A percentile compares a stretch with the other conserved stretches of the same genome.
Evolutionary conservation across 2,329 filamentous ascomycete species (phyloP).

Genomic region (Penicillium hesseltinei): DNA sequence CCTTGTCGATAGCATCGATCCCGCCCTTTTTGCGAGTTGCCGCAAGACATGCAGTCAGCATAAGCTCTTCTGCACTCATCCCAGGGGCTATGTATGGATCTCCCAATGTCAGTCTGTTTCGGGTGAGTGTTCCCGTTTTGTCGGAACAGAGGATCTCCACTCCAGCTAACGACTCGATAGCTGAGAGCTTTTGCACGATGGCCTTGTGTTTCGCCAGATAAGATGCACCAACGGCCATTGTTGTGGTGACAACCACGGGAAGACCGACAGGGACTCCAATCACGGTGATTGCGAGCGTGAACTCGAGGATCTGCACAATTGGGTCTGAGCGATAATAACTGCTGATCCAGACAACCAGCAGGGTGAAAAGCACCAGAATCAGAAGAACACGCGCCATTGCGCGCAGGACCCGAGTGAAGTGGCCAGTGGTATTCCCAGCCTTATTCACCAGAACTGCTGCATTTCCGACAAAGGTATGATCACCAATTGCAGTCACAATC

Average conservation of each 20-base stretch:
- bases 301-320: conserved; percentile 76
- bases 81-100: conserved; percentile 81
- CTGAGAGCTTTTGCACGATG: conserved; percentile 88
- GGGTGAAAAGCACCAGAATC: conserved; percentile 74
- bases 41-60: conserved; percentile 87
- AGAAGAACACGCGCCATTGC: conserved; percentile 79
- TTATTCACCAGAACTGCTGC: conserved; percentile 81
- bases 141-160: conserved; percentile 93
- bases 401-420: conserved; percentile 90
- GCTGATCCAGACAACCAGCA: conserved; percentile 79
- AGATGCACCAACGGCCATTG: conserved; percentile 89
- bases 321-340: conserved; percentile 83
- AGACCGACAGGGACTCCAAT: conserved; percentile 92
- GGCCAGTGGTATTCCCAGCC: conserved; percentile 70
- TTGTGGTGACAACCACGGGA: conserved; percentile 88
- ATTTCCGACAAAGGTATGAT: conserved; percentile 86
- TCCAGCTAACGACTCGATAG: conserved; percentile 87
- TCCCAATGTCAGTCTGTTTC: conserved; percentile 86
- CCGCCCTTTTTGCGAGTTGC: conserved; percentile 94
- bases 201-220: conserved; percentile 91
- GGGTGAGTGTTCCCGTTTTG: conserved; percentile 90
- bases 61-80: conserved; percentile 81
- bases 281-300: conserved; percentile 85
- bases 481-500: conserved; percentile 78
- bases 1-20: conserved; percentile 93